Percentiles rank a stretch among this genome's conserved stretches.
These are phyloP conservation scores for Aegilops tauschii DNA, from an alignment of 176 grass and related monocot genomes.

Conservation along the genomic window DNA sequence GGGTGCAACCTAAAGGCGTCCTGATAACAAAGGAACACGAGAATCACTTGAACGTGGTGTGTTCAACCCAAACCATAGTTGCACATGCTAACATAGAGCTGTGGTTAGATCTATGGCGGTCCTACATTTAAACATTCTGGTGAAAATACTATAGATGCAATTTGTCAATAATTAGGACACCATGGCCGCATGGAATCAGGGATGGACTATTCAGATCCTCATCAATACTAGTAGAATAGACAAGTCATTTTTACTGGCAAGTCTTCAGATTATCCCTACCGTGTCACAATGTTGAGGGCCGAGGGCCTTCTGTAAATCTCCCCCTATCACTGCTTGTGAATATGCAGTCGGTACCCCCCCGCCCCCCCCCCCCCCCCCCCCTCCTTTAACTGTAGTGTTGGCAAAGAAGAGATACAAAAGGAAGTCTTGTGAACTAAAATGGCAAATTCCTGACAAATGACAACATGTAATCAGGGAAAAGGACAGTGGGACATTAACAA, in stretches of 20 bases:
- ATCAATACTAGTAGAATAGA: neutral
- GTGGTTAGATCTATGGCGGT: neutral
- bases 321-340: neutral
- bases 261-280: neutral
- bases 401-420: neutral
- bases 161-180: neutral
- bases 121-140: neutral
- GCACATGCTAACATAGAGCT: neutral
- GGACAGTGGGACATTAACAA: neutral
- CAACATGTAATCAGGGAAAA: neutral
- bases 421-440: neutral
- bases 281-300: neutral
- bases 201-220: neutral
- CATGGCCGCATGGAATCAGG: neutral
- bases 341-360: neutral
- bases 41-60: neutral
- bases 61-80: neutral
- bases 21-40: neutral
- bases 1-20: neutral
- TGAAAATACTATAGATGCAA: neutral
- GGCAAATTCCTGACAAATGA: neutral
- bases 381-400: neutral
- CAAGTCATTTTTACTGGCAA: neutral
- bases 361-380: neutral
- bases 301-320: neutral